Base-by-base conservation (phyloP, 2,329 filamentous ascomycete genomes). In the Monilinia laxa region DNA sequence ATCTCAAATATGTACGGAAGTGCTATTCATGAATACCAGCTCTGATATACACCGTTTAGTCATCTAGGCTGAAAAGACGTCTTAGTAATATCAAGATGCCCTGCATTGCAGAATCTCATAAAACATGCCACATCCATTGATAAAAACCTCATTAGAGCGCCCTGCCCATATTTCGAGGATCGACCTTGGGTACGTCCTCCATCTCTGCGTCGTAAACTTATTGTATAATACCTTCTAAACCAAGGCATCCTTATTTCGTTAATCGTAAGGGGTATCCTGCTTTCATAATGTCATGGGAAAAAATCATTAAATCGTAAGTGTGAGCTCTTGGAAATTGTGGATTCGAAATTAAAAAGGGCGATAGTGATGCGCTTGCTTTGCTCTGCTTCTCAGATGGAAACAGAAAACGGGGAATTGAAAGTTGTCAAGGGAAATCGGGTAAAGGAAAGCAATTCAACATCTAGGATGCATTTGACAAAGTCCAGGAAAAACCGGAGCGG, bases 401-500 rank as follows among this genome's bases (percentile, higher is more conserved):
- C 38, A 52, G 42, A n/a, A 3, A 62, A 35, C 31, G 16, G 63
- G 38, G 52, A 54, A 49, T 42, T 28, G 20, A 40, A 65, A n/a
- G 16, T 40, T 51, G 25, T 23, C 4, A 47, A 47, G 40, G 45
- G 11, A 49, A 11, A 20, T 23, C 6, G 6, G 9, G 18, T 9
- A 47, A 20, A 25, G 28, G 20, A 10, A 35, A 18, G 31, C 35
- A 52, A 25, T 9, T 31, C 31, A 10, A 38, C 20, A 14, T 12
- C 25, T 42, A 53, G 25, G 51, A 63, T 42, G 20, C 18, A 38
- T 66, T 47, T 62, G n/a, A 62, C 38, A 62, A 45, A 35, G 45
- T 40, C 64, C 64, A 66, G 25, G 56, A 35, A 14, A 66, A 62
- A 11, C 64, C 56, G 10, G 64, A 62, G 56, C 56, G 64, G 23